These are phyloP conservation scores for Yamadazyma taylorii DNA, from an alignment of 1,139 yeast genomes.

Conservation along the genomic window DNA sequence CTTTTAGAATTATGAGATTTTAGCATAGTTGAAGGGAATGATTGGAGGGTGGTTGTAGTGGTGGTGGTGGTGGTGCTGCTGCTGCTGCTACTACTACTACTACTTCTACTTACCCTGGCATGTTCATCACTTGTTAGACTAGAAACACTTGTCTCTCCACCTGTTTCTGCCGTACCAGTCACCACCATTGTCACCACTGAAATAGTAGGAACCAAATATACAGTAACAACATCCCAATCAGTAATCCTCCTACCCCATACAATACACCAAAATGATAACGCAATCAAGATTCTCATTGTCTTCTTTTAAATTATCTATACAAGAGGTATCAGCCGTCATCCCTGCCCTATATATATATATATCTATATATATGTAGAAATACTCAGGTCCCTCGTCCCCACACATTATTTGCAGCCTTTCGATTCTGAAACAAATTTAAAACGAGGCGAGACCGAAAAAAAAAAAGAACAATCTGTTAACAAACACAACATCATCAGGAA, in stretches of 20 bases:
- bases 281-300: background rate
- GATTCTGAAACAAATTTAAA: slow-evolving; percentile 9
- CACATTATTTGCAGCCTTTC: too few relatives aligned
- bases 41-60: slow-evolving; percentile 16
- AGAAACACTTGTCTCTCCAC: too few relatives aligned
- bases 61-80: slow-evolving; percentile 12
- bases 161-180: too few relatives aligned
- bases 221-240: slow-evolving; percentile 18
- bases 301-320: background rate
- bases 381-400: too few relatives aligned
- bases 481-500: background rate
- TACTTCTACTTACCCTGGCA: background rate
- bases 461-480: background rate
- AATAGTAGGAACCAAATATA: slow-evolving; percentile 11
- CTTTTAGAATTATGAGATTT: slow-evolving; percentile 32
- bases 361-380: too few relatives aligned
- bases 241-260: slow-evolving; percentile 13
- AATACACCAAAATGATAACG: background rate
- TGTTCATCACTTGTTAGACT: too few relatives aligned
- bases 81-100: background rate
- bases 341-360: too few relatives aligned
- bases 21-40: slow-evolving; percentile 28
- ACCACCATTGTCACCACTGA: background rate
- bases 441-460: slow-evolving; percentile 1
- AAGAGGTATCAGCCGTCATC: too few relatives aligned